These are phyloP conservation scores for Starmera pachycereana DNA, from an alignment of 805 yeast genomes.

Conservation along the genomic window DNA sequence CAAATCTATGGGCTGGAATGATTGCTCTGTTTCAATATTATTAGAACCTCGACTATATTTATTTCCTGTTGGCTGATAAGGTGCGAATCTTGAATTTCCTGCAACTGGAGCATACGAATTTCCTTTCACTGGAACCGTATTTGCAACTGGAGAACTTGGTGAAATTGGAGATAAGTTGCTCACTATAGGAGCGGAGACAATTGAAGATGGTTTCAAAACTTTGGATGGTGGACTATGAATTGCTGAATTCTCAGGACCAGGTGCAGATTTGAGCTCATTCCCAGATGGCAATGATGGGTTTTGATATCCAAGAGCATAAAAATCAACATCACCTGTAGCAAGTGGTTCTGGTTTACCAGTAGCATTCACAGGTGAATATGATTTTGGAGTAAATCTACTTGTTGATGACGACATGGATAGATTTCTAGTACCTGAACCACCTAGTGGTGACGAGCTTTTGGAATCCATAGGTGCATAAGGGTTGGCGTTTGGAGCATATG, in stretches of 20 bases:
- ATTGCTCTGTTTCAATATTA: not conserved
- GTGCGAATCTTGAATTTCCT: not conserved
- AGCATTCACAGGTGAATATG: slow-evolving; percentile 1
- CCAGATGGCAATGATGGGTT: not conserved
- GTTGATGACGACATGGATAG: slow-evolving; percentile 1
- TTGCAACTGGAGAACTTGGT: too few relatives aligned
- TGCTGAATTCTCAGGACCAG: not conserved
- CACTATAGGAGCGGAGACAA: too few relatives aligned
- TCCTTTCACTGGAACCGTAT: not conserved
- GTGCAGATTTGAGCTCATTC: not conserved
- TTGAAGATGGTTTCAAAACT: too few relatives aligned
- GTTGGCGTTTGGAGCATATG: not conserved
- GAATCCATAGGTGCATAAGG: not conserved
- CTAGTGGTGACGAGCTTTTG: slow-evolving; percentile 1
- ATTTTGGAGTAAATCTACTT: slow-evolving; percentile 1
- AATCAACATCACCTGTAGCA: slow-evolving; percentile 11
- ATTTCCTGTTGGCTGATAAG: slow-evolving; percentile 1
- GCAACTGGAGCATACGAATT: too few relatives aligned
- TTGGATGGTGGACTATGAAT: too few relatives aligned
- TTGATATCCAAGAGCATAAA: slow-evolving; percentile 6
- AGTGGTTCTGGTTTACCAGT: slow-evolving; percentile 2
- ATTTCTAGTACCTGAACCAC: not conserved
- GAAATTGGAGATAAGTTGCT: not conserved
- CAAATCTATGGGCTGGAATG: not conserved
- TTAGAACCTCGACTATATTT: too few relatives aligned